Evolutionary conservation across 2,329 filamentous ascomycete genomes (phyloP).

Genomic region (Cladosporium halotolerans): DNA sequence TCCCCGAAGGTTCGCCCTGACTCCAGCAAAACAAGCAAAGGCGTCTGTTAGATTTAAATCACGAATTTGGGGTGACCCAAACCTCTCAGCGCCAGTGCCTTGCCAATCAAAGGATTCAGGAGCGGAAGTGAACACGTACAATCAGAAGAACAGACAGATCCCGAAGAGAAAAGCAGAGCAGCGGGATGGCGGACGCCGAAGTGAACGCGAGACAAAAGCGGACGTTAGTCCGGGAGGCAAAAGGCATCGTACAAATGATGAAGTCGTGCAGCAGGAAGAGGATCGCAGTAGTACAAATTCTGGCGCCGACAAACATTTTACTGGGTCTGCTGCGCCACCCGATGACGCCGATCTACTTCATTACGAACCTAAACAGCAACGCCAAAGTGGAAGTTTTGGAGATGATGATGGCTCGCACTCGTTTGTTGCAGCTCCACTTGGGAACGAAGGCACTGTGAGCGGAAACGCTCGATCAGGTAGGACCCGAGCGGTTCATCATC

Average conservation of each 20-base stretch:
- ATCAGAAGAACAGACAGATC: neutral
- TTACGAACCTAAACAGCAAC: too few species aligned
- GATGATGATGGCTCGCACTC: neutral
- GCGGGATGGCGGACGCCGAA: neutral
- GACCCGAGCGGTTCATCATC: neutral
- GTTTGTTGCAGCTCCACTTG: neutral
- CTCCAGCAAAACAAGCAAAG: neutral
- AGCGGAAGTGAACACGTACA: neutral
- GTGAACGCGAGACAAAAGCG: neutral
- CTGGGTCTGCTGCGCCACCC: too few species aligned
- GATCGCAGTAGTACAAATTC: neutral
- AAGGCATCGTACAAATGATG: neutral
- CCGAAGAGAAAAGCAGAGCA: neutral
- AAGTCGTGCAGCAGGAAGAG: too few species aligned
- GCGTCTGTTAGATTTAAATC: neutral
- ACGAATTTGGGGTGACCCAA: neutral
- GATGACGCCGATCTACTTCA: too few species aligned
- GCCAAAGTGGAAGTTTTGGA: too few species aligned
- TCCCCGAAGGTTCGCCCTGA: neutral
- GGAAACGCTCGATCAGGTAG: too few species aligned
- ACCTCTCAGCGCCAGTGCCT: neutral
- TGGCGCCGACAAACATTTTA: neutral
- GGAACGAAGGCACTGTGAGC: neutral
- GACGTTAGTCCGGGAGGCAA: neutral
- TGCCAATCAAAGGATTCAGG: neutral